Evolutionary conservation across 2,329 filamentous ascomycete genomes (phyloP), one percentile per base, ranked within the genome.

Genomic region (Aspergillus fumigatus): DNA sequence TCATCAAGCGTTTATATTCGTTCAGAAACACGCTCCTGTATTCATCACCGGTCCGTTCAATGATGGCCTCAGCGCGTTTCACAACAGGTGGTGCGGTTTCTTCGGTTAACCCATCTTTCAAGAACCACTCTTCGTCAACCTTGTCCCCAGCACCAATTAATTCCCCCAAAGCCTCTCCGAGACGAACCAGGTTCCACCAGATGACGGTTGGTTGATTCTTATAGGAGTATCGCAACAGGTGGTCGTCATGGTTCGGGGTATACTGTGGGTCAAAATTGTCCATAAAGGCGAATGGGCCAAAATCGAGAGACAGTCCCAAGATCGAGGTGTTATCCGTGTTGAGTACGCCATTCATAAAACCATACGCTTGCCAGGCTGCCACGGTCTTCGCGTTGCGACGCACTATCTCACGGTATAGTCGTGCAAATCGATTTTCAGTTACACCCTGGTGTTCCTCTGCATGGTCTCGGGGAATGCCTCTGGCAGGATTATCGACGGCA

Each of bases 281-380:
- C 79, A 99, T 88, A 73, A 99, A 99, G 4, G 94, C 94, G 67
- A 99, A 99, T 0, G 94, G 94, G 0, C 94, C 94, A 70, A 92
- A 99, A 74, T 99, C 94, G 60, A 99, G 88, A 5, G 88, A 93
- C 0, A 99, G 77, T 0, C 94, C 94, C 54, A 87, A 87, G 51
- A 99, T 83, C 0, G 92, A 96, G 0, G 94, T 99, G 72, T 99
- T 99, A 71, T 99, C 94, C 0, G 94, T 97, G 75, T 99, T 99
- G 56, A 99, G 80, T 3, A 99, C 94, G 48, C 94, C 94, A 67
- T 99, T 99, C 82, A 96, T 97, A 77, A 99, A 99, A n/a, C 91
- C 94, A 68, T 97, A 97, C 0, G 91, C 92, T 77, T 99, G 95
- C 93, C 94, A 97, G 63, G 88, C 84, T 10, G 94, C 94, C 1